A percentile compares a stretch with the other conserved stretches of the same genome.
Conservation (phyloP, 306 rosid species). For the Dryas drummondii region DNA sequence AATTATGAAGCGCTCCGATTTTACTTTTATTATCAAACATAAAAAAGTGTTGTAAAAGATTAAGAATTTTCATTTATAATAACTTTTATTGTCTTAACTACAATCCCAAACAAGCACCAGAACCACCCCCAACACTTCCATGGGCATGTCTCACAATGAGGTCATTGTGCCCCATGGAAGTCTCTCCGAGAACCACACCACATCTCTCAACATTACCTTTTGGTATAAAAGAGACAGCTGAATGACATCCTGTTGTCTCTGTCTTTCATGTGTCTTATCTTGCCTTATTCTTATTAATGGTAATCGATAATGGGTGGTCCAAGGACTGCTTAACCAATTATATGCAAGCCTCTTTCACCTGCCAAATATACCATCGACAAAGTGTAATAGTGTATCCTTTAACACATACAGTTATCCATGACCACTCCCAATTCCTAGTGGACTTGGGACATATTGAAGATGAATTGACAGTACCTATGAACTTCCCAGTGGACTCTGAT, state of each 20-base stretch:
- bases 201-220: constrained; percentile 16
- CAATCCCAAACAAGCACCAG: no score
- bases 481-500: neutral
- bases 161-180: no score
- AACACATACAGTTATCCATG: neutral
- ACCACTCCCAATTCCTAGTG: neutral
- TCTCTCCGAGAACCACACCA: neutral
- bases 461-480: neutral
- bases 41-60: no score
- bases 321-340: constrained; percentile 1
- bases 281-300: neutral
- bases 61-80: no score
- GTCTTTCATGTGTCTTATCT: constrained; percentile 41
- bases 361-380: neutral
- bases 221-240: constrained; percentile 5
- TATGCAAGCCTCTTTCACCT: neutral
- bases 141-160: no score
- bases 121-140: no score
- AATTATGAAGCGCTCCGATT: no score
- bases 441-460: neutral
- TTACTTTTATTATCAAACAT: no score
- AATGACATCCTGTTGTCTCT: constrained; percentile 16
- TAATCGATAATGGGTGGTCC: constrained; percentile 13
- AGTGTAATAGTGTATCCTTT: neutral
- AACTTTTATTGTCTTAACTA: no score